Conservation (phyloP, 1,284 basidiomycete species). For the Stereum hirsutum region DNA sequence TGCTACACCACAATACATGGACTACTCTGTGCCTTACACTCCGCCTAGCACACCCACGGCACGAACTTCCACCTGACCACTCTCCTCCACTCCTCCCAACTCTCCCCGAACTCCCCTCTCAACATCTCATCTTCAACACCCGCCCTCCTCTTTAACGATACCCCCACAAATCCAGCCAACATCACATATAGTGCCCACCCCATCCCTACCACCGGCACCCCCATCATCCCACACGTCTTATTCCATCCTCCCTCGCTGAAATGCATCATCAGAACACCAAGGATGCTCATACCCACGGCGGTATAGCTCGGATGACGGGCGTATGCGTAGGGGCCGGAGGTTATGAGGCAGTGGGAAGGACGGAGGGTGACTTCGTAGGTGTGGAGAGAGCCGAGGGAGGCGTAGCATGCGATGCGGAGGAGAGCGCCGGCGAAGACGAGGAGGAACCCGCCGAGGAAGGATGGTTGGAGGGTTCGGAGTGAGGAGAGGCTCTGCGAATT, state of each 20-base stretch:
- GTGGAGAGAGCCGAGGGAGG: conserved; percentile 39
- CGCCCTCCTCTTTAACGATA: conserved; percentile 39
- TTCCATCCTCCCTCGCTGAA: conserved; percentile 46
- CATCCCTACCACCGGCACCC: conserved; percentile 17
- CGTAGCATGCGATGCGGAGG: conserved; percentile 29
- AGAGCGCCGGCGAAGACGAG: conserved; percentile 35
- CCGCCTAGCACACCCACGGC: too few relatives aligned
- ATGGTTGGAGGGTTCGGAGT: too few relatives aligned
- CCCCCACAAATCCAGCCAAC: conserved; percentile 44
- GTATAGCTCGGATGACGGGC: conserved; percentile 31
- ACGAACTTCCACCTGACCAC: too few relatives aligned
- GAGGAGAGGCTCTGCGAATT: conserved; percentile 22
- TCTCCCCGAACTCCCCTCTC: conserved; percentile 33
- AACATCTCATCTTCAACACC: conserved; percentile 45
- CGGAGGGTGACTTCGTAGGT: conserved; percentile 55
- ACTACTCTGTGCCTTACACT: too few relatives aligned
- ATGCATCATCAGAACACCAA: conserved; percentile 40
- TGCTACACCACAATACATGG: too few relatives aligned
- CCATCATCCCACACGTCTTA: conserved; percentile 35
- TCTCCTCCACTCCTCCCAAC: conserved; percentile 50
- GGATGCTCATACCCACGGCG: conserved; percentile 25
- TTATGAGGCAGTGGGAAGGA: conserved; percentile 44
- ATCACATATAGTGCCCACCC: conserved; percentile 28
- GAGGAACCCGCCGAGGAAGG: too few relatives aligned
- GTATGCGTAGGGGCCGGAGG: conserved; percentile 40